Evolutionary conservation across 2,329 filamentous ascomycete genomes (phyloP).

Genomic region (Cordyceps militaris): DNA sequence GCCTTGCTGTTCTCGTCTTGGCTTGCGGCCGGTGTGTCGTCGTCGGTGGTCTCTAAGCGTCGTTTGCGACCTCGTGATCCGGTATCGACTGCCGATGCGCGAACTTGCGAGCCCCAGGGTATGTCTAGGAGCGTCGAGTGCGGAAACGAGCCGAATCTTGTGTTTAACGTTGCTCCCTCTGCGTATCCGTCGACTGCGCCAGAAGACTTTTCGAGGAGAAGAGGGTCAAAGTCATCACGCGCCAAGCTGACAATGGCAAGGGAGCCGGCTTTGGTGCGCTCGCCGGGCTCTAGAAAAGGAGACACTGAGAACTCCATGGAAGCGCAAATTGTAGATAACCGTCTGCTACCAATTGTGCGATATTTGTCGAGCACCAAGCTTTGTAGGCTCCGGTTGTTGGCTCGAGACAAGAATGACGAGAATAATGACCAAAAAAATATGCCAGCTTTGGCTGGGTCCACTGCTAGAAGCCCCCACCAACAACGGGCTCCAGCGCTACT

Average conservation of each 20-base stretch:
- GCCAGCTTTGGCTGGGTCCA: not conserved
- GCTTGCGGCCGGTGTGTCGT: conserved; percentile 27
- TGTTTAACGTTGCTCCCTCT: conserved; percentile 78
- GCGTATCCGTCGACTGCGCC: conserved; percentile 64
- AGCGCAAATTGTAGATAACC: not conserved
- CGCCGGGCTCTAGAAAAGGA: conserved; percentile 70
- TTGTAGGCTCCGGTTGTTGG: not conserved
- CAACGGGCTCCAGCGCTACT: not conserved
- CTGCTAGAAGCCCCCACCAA: not conserved
- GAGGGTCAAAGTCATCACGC: conserved; percentile 74
- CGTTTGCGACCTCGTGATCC: conserved; percentile 74
- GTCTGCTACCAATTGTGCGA: not conserved
- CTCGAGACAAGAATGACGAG: not conserved
- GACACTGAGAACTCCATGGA: conserved; percentile 44
- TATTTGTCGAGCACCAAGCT: not conserved
- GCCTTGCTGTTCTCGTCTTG: conserved; percentile 30
- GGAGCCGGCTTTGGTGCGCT: conserved; percentile 52
- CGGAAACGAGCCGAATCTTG: conserved; percentile 85
- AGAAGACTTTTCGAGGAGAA: conserved; percentile 57
- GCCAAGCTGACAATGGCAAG: conserved; percentile 84
- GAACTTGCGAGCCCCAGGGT: conserved; percentile 87
- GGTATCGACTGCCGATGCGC: conserved; percentile 84
- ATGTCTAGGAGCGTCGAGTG: conserved; percentile 70
- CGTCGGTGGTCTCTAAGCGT: conserved; percentile 42
- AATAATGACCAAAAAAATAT: conserved; percentile 3